A percentile compares a stretch with the other conserved stretches of the same genome.
phyloP scores from a whole-genome alignment of 2,329 filamentous ascomycete genomes.

The Drechslerella coelobrocha region DNA sequence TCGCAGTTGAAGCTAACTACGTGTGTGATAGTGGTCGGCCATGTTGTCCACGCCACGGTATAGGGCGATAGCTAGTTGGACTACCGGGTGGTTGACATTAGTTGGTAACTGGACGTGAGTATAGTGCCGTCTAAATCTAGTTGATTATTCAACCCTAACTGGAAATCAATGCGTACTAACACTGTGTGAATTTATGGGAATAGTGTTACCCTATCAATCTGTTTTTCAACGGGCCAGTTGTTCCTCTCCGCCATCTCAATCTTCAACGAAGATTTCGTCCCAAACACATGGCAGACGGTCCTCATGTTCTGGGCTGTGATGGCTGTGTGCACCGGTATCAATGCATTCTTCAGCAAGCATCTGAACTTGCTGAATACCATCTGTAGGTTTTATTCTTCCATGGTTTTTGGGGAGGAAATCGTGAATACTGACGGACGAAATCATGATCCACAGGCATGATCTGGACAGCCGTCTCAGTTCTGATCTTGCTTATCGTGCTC shows the following conservation, averaged over 20 bases:
- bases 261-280: constrained; percentile 72
- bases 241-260: constrained; percentile 72
- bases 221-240: constrained; percentile 74
- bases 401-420: background rate
- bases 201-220: constrained; percentile 66
- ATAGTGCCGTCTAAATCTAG: constrained; percentile 55
- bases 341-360: constrained; percentile 69
- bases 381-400: constrained; percentile 67
- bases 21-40: constrained; percentile 63
- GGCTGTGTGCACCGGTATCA: constrained; percentile 69
- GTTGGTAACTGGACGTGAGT: constrained; percentile 73
- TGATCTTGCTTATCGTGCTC: constrained; percentile 64
- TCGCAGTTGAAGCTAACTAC: background rate
- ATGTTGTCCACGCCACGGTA: constrained; percentile 71
- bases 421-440: background rate
- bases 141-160: background rate
- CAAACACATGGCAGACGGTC: constrained; percentile 73
- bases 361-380: constrained; percentile 74
- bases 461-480: constrained; percentile 71
- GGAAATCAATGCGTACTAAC: constrained; percentile 57
- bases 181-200: constrained; percentile 6
- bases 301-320: constrained; percentile 76
- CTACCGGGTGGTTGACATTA: constrained; percentile 74
- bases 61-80: constrained; percentile 72
- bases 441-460: constrained; percentile 21